Percentiles rank a stretch among this genome's conserved stretches.
These are phyloP conservation scores for Keithomyces neogunnii DNA, from an alignment of 2,329 filamentous ascomycete genomes.

Conservation along the genomic window DNA sequence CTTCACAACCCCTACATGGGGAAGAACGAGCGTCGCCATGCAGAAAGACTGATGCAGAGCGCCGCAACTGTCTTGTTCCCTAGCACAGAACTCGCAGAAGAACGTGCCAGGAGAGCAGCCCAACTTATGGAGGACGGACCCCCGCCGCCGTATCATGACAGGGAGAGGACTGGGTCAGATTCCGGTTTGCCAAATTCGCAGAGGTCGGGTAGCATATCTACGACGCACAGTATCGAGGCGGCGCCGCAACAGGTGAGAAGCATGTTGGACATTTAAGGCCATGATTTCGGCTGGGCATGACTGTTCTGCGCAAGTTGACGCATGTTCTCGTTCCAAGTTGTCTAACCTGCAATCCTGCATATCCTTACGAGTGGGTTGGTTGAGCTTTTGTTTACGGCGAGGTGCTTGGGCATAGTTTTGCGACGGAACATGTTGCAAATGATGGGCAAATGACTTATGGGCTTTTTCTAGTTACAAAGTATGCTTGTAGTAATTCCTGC, in stretches of 20 bases:
- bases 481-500: not conserved
- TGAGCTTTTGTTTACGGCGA: not conserved
- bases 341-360: too few species aligned
- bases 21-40: constrained; percentile 34
- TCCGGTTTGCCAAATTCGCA: constrained; percentile 19
- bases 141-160: constrained; percentile 30
- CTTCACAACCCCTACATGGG: constrained; percentile 25
- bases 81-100: constrained; percentile 19
- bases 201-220: constrained; percentile 37
- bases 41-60: constrained; percentile 33
- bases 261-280: constrained; percentile 45
- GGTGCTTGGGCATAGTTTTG: not conserved
- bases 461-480: not conserved
- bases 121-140: constrained; percentile 36
- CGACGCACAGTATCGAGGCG: constrained; percentile 35
- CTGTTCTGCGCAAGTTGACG: not conserved
- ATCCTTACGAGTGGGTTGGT: too few species aligned
- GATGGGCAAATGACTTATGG: too few species aligned
- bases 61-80: constrained; percentile 44
- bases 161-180: constrained; percentile 14
- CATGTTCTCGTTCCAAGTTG: too few species aligned
- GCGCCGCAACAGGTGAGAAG: constrained; percentile 47
- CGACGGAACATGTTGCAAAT: too few species aligned
- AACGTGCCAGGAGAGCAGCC: constrained; percentile 24
- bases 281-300: not conserved